Evolutionary conservation across 257 asterid genomes (phyloP), one percentile per base, ranked within the genome.

Genomic region (Primulina eburnea): DNA sequence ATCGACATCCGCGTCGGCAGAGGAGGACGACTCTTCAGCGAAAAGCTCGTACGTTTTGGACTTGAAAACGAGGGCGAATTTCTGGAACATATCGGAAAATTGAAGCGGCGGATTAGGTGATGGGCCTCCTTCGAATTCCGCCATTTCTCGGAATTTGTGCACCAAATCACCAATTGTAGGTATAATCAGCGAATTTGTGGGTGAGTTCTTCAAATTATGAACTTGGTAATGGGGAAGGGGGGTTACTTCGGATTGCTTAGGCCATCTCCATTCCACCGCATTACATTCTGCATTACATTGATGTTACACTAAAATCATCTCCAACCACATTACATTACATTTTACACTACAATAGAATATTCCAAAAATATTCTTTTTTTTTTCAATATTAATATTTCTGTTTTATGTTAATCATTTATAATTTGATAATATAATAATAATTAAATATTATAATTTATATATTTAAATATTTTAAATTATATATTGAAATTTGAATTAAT

Each of bases 11-110:
- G 72, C 85, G 65, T 55, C 69, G 26, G 77, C 74, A 26, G 75
- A 7, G 20, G 75, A 33, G 26, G 73, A 38, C 64, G 69, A 74
- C 20, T 78, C 87, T 33, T 81, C 96, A 40, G 90, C 87, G 79
- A 91, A 88, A 77, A 94, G 94, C 74, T 94, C 97, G 89, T 81
- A 88, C 66, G 97, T 88, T 68, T 94, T 94, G 86, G 96, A 75
- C 86, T 84, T 88, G 85, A 94, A 81, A 60, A 94, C 96, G 67
- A 83, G 77, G 37, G 97, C 97, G 61, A 94, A 86, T 73, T 94
- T 94, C 83, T 87, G 95, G 80, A 94, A 86, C 97, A 94, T 91
- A 55, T 85, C 95, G 53, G 98, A 80, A 74, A 90, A 82, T 77
- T 82, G 98, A 43, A 85, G 97, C 52, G 87, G 97, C 65, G 80